Base-by-base conservation (phyloP, 768 basidiomycete species). In the Austroboletus festivus region DNA sequence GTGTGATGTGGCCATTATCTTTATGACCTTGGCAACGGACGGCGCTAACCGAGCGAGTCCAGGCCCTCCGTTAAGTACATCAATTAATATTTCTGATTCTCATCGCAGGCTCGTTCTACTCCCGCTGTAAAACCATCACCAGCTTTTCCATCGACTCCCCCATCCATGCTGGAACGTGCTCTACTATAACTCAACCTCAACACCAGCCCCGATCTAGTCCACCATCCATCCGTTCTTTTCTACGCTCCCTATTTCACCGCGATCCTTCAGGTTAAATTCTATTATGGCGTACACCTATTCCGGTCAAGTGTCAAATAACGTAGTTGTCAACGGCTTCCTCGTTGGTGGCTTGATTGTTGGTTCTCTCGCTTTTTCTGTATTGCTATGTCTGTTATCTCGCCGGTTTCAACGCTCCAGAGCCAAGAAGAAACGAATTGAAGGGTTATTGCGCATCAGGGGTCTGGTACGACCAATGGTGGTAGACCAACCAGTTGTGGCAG, bases 281-380 rank as follows among this genome's bases (percentile, higher is more conserved):
- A 68, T 66, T 56, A 57, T 64, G 6, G 47, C 60, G 31, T 15
- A 33, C 13, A 8, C 31, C 31, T 13, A 13, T 28, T 5, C 28
- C 28, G 28, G 7, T 12, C 31, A 8, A 8, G 31, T 3, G 31
- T 13, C 31, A 33, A 33, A 33, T 8, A 4, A 7, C 4, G 4
- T 13, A 6, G 13, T 13, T 33, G 9, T 37, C n/a, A 54, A 50
- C 38, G 64, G 74, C 5, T 60, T 72, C 19, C 71, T 74, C 55
- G 74, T 83, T 41, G 77, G 67, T 45, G 83, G 79, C 56, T 67
- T 72, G 4, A 40, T 53, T 11, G 59, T 38, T 0, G 56, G 48
- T 12, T 28, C 48, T 20, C 8, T 62, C 30, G 18, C 35, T n/a
- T 0, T 49, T 19, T 16, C 48, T 38, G 70, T 23, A 62, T 78